phyloP scores from a whole-genome alignment of 2,329 filamentous ascomycete species.

The Orbilia quercus region DNA sequence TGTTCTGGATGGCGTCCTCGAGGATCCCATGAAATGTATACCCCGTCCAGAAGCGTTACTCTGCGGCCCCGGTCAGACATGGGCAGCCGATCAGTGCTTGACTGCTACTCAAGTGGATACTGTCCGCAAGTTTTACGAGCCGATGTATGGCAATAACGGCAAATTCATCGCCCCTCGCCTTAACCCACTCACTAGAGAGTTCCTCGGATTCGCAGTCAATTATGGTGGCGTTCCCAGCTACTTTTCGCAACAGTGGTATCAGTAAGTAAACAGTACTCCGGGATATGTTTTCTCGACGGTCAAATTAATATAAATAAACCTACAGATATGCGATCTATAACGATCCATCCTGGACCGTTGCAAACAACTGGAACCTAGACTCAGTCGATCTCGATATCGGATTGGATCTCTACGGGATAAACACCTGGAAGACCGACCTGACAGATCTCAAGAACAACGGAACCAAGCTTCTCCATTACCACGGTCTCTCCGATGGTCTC shows the following conservation, averaged over 20 bases:
- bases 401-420: conserved; percentile 62
- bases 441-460: conserved; percentile 63
- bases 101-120: conserved; percentile 61
- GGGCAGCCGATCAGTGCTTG: conserved; percentile 59
- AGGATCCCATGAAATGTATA: conserved; percentile 62
- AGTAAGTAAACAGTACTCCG: conserved; percentile 4
- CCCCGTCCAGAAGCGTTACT: conserved; percentile 62
- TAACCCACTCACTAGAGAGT: conserved; percentile 45
- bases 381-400: conserved; percentile 62
- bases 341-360: conserved; percentile 63
- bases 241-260: conserved; percentile 25
- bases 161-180: conserved; percentile 60
- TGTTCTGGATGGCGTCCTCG: conserved; percentile 65
- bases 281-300: neutral
- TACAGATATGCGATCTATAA: conserved; percentile 65
- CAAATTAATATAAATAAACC: conserved; percentile 56
- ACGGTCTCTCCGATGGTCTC: conserved; percentile 61
- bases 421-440: conserved; percentile 64
- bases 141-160: conserved; percentile 61
- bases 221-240: conserved; percentile 37
- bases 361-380: conserved; percentile 62
- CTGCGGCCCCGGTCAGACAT: conserved; percentile 57
- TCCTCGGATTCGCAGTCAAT: conserved; percentile 16
- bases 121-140: conserved; percentile 61
- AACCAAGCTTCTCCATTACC: conserved; percentile 66